These are phyloP conservation scores for Tephrocybe sp. DNA, from an alignment of 768 basidiomycete species.

Conservation along the genomic window DNA sequence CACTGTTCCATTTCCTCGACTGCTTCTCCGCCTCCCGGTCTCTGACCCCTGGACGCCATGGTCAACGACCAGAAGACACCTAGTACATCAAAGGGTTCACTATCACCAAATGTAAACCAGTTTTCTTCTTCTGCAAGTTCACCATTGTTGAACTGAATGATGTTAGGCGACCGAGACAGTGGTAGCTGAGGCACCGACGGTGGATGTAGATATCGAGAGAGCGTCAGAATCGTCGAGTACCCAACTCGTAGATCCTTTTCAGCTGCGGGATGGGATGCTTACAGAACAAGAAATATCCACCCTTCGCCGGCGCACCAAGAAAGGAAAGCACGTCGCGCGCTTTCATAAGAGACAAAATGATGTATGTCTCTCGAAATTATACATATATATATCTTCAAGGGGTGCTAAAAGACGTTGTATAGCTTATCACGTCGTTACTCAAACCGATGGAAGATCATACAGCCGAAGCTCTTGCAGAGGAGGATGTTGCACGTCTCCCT, in stretches of 20 bases:
- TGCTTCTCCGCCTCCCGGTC: slow-evolving; percentile 25
- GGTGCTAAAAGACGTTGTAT: neutral
- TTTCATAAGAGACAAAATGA: slow-evolving; percentile 76
- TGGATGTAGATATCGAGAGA: slow-evolving; percentile 47
- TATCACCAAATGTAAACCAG: slow-evolving; percentile 23
- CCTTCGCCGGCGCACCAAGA: slow-evolving; percentile 52
- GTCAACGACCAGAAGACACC: slow-evolving; percentile 29
- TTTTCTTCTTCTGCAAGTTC: slow-evolving; percentile 2
- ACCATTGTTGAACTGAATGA: slow-evolving; percentile 15
- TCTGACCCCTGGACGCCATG: slow-evolving; percentile 30
- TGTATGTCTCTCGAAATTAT: slow-evolving; percentile 34
- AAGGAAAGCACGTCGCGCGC: slow-evolving; percentile 60
- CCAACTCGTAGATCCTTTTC: slow-evolving; percentile 60
- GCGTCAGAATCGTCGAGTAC: slow-evolving; percentile 31
- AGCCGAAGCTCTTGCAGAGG: slow-evolving; percentile 72
- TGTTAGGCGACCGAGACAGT: slow-evolving; percentile 46
- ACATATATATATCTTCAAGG: neutral
- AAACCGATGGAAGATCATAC: slow-evolving; percentile 92
- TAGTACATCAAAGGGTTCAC: slow-evolving; percentile 26
- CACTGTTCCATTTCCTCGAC: slow-evolving; percentile 26
- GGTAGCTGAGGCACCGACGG: slow-evolving; percentile 44
- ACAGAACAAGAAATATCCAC: slow-evolving; percentile 62
- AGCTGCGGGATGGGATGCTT: slow-evolving; percentile 59
- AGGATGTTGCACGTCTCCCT: slow-evolving; percentile 63
- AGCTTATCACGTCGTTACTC: slow-evolving; percentile 86